Evolutionary conservation across 2,329 filamentous ascomycete genomes (phyloP).

Genomic region (Fusarium fujikuroi): DNA sequence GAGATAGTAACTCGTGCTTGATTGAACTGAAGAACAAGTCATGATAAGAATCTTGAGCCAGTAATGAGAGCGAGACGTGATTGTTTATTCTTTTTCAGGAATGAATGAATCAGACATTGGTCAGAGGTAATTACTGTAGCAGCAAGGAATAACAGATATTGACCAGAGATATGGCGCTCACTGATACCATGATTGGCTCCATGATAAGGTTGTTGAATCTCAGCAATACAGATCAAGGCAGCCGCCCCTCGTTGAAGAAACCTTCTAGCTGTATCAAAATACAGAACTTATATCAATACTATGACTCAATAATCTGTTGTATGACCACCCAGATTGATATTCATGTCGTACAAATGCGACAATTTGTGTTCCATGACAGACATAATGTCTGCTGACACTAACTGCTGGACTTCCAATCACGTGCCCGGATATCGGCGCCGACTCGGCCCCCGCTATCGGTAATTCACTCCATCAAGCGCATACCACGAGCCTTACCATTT

Average conservation of each 20-base stretch:
- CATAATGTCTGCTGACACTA: not conserved
- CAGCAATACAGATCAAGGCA: not conserved
- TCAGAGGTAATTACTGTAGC: fast-evolving
- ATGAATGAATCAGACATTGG: fast-evolving
- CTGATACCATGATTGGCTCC: not conserved
- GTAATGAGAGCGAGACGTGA: not conserved
- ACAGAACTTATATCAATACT: no score
- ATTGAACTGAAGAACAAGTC: not conserved
- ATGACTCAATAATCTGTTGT: no score
- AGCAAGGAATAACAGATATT: not conserved
- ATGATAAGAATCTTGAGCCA: not conserved
- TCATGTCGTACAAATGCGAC: no score
- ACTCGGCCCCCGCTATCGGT: not conserved
- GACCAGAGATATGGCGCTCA: fast-evolving
- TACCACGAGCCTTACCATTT: not conserved
- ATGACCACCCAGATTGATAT: no score
- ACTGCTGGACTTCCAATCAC: not conserved
- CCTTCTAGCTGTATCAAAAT: fast-evolving
- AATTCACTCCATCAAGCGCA: not conserved
- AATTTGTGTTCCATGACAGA: not conserved
- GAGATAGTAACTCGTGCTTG: fast-evolving
- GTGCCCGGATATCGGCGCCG: not conserved
- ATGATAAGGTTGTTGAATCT: not conserved
- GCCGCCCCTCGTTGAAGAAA: no score
- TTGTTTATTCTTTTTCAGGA: fast-evolving